Percentiles rank a stretch among this genome's conserved stretches.
Evolutionary conservation across 768 basidiomycete species (phyloP).

Genomic region (Boletus subparvulus): DNA sequence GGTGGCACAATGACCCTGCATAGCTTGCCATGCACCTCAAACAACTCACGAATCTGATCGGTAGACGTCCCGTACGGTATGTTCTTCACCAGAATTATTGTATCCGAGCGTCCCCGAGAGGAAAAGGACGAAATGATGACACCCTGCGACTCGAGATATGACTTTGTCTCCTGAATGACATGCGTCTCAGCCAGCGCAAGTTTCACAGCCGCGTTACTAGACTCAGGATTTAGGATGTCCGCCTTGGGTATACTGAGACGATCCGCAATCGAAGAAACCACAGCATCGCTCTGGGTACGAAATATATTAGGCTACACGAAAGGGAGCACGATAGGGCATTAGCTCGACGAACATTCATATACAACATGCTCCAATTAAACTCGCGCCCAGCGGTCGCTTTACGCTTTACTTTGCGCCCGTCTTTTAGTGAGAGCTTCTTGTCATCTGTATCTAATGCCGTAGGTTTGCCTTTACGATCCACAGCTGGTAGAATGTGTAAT

Average conservation of each 20-base stretch:
- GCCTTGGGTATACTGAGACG: conserved; percentile 86
- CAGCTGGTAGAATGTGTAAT: conserved; percentile 85
- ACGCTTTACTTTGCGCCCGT: conserved; percentile 54
- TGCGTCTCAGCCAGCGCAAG: conserved; percentile 96
- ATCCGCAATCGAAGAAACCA: conserved; percentile 85
- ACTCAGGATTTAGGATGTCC: conserved; percentile 84
- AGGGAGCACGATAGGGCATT: conserved; percentile 17
- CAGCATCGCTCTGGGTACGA: conserved; percentile 80
- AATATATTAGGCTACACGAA: conserved; percentile 22
- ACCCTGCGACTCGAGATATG: conserved; percentile 79
- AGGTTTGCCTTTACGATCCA: conserved; percentile 56
- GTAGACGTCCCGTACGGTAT: conserved; percentile 87
- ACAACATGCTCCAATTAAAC: conserved; percentile 92
- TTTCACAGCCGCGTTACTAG: conserved; percentile 83
- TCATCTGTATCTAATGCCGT: conserved; percentile 40
- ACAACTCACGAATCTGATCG: conserved; percentile 75
- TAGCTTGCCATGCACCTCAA: conserved; percentile 72
- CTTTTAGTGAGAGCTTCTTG: conserved; percentile 58
- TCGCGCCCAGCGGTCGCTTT: conserved; percentile 71
- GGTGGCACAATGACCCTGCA: conserved; percentile 80
- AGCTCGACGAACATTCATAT: conserved; percentile 85
- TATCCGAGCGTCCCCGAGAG: conserved; percentile 61
- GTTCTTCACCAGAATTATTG: conserved; percentile 90
- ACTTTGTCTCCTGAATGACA: conserved; percentile 92
- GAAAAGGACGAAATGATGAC: conserved; percentile 62